Evolutionary conservation across 1,284 basidiomycete species (phyloP), one percentile per base, ranked within the genome.

Genomic region (Cystobasidium sp.): DNA sequence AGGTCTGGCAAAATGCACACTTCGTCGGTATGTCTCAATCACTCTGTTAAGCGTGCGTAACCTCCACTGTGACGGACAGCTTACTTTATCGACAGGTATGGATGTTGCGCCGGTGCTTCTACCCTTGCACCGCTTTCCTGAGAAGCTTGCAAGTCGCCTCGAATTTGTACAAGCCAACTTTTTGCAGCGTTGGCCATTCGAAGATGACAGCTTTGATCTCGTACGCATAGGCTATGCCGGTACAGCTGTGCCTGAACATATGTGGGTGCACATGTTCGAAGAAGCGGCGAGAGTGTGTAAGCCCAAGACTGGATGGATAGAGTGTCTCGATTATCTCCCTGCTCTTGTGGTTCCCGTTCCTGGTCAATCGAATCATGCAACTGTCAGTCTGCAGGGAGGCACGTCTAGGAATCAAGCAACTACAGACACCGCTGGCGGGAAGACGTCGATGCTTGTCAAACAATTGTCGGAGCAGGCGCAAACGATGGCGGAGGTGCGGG

Each of bases 141-240:
- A 14, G 6, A 10, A 18, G 46, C 4, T 47, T 37, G 37, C 62
- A 20, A 22, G n/a, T 12, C 70, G 70, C 9, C n/a, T 73, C 24
- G 44, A 20, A n/a, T 46, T 66, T 22, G 51, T 73, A 6, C 62
- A 73, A 46, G 31, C 37, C 3, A 66, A 73, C 37, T 73, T 73
- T 37, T 62, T 73, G 16, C 62, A 73, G n/a, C 16, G 41, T 18
- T 66, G 70, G 70, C 70, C 62, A 12, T 65, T 73, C 52, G 52
- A 46, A 65, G 59, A 73, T 41, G 63, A 55, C 4, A 39, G 10
- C 14, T 73, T 73, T 49, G 70, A 73, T n/a, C 59, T 73, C 22
- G 63, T 73, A 20, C 24, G 70, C 18, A 39, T 73, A 6, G 49
- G 52, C 14, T 44, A 53, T 47, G 24, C 58, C 3, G 70, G 70